Evolutionary conservation across 345 rosid genomes (phyloP).

Genomic region (Mercurialis annua): DNA sequence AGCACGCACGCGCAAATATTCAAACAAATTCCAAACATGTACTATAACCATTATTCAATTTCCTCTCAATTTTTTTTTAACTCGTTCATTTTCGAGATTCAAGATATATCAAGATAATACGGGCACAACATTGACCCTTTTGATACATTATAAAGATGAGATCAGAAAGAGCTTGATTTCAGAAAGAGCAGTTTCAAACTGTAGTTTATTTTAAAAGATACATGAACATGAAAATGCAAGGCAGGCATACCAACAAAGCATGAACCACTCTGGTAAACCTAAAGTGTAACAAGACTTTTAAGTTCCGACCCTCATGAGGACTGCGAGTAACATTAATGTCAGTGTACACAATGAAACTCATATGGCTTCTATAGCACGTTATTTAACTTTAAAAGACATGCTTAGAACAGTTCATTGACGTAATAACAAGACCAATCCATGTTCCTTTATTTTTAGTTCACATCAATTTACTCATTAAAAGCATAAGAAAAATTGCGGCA

Average conservation of each 20-base stretch:
- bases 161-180: too few species aligned
- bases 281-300: neutral
- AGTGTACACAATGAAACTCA: neutral
- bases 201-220: neutral
- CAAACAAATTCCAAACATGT: neutral
- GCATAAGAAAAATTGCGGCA: neutral
- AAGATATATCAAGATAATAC: neutral
- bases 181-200: neutral
- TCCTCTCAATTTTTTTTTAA: neutral
- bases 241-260: neutral
- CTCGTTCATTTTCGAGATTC: too few species aligned
- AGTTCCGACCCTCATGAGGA: neutral
- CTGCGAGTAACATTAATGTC: neutral
- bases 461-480: neutral
- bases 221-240: neutral
- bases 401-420: neutral
- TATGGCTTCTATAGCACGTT: neutral
- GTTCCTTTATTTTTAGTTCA: neutral
- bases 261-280: neutral
- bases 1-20: conserved; percentile 8
- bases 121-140: too few species aligned
- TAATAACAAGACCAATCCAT: neutral
- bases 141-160: neutral
- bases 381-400: too few species aligned
- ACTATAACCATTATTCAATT: neutral